phyloP scores from a whole-genome alignment of 805 yeast genomes.

The Pichia ethanolica region DNA sequence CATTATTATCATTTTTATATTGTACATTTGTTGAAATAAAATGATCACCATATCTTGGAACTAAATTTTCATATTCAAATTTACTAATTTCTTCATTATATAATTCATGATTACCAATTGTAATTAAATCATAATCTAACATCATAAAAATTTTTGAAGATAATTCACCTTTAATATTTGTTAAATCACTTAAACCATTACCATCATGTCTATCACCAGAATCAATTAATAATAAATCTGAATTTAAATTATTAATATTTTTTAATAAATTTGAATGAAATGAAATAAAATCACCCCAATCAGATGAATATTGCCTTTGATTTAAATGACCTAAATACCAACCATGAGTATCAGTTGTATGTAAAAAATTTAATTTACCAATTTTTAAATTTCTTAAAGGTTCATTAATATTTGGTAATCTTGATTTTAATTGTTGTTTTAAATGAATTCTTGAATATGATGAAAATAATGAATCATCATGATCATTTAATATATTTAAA shows the following conservation, averaged over 20 bases:
- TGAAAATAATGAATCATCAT: neutral
- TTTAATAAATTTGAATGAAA: constrained; percentile 45
- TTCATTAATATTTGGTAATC: constrained; percentile 29
- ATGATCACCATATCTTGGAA: constrained; percentile 49
- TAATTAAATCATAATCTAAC: constrained; percentile 66
- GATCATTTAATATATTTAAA: neutral
- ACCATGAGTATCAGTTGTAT: constrained; percentile 96
- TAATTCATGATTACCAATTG: constrained; percentile 89
- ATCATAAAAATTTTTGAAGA: constrained; percentile 57
- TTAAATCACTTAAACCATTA: constrained; percentile 79
- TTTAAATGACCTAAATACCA: constrained; percentile 90
- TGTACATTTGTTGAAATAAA: constrained; percentile 74
- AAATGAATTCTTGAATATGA: constrained; percentile 5
- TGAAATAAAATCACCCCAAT: constrained; percentile 88
- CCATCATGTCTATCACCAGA: constrained; percentile 96
- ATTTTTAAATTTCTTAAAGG: constrained; percentile 47
- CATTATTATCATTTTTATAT: constrained; percentile 34
- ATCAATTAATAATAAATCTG: constrained; percentile 69
- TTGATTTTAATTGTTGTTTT: constrained; percentile 27
- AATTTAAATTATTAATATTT: constrained; percentile 28
- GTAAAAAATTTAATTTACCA: constrained; percentile 77
- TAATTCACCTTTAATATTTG: constrained; percentile 59
- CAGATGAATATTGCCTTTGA: constrained; percentile 70
- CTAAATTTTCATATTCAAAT: constrained; percentile 58
- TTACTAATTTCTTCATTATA: constrained; percentile 57